Conservation (phyloP, 176 grass and related monocot genomes). For the Panicum miliaceum region DNA sequence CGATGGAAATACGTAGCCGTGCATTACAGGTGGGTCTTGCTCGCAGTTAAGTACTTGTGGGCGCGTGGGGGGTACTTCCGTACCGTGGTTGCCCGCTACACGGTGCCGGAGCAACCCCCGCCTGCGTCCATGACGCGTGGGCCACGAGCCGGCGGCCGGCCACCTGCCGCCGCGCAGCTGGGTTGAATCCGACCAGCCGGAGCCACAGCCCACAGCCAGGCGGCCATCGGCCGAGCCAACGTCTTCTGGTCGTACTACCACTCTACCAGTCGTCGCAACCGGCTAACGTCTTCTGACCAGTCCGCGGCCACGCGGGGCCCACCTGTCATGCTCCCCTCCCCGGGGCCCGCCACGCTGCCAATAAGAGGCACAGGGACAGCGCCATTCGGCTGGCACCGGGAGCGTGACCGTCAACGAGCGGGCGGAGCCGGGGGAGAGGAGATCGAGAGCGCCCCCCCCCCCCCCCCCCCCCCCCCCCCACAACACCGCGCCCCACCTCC, state of each 20-base stretch:
- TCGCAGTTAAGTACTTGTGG: not conserved
- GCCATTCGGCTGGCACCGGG: slow-evolving; percentile 35
- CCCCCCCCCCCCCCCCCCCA: slow-evolving; percentile 10
- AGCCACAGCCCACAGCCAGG: too few species aligned
- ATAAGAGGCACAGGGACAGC: slow-evolving; percentile 32
- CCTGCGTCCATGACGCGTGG: slow-evolving; percentile 36
- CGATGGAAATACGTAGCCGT: not conserved
- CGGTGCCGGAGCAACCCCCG: not conserved
- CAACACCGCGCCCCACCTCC: slow-evolving; percentile 18
- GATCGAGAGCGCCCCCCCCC: slow-evolving; percentile 3
- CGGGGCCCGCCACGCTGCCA: not conserved
- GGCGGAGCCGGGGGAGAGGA: not conserved
- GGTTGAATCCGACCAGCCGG: not conserved
- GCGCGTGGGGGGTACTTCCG: not conserved
- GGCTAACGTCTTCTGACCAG: slow-evolving; percentile 15
- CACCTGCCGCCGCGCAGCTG: not conserved
- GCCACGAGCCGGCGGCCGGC: not conserved
- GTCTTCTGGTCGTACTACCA: slow-evolving; percentile 3
- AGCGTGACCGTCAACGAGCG: slow-evolving; percentile 35
- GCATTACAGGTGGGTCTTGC: not conserved
- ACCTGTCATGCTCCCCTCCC: not conserved
- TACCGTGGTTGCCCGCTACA: not conserved
- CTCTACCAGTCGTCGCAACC: not conserved
- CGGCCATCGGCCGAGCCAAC: slow-evolving; percentile 7
- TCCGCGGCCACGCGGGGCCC: not conserved